These are phyloP conservation scores for Aspergillus versicolor DNA, from an alignment of 2,329 filamentous ascomycete species.

Conservation along the genomic window DNA sequence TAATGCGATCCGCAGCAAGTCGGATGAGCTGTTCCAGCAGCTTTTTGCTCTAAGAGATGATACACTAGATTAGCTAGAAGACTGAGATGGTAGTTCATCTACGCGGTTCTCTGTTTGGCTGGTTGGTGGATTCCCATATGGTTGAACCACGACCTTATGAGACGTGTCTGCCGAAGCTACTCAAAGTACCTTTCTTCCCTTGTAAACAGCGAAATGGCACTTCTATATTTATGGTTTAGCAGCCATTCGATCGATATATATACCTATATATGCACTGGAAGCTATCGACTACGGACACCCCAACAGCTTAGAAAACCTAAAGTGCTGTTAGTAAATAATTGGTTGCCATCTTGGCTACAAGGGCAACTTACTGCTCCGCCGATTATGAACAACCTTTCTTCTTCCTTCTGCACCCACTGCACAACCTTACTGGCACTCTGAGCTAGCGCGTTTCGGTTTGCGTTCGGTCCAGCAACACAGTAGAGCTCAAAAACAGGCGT, in stretches of 20 bases:
- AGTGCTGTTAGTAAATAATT: neutral
- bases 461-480: constrained; percentile 78
- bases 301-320: constrained; percentile 1
- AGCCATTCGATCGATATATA: neutral
- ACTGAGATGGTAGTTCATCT: neutral
- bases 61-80: constrained; percentile 53
- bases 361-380: constrained; percentile 73
- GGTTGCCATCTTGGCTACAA: neutral
- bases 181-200: neutral
- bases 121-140: neutral
- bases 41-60: constrained; percentile 77
- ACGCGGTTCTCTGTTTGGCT: neutral
- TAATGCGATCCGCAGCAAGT: constrained; percentile 71
- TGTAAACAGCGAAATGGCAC: neutral
- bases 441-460: constrained; percentile 64
- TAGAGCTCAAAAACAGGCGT: constrained; percentile 93
- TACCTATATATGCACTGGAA: too few species aligned
- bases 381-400: constrained; percentile 93
- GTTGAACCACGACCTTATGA: neutral
- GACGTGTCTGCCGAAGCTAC: neutral
- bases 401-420: constrained; percentile 87
- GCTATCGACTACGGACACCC: neutral
- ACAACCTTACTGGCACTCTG: constrained; percentile 86
- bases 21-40: constrained; percentile 73
- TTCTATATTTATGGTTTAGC: neutral